Percentiles rank a stretch among this genome's conserved stretches.
Evolutionary conservation across 257 asterid genomes (phyloP).

Genomic region (Solanum pinnatisectum): DNA sequence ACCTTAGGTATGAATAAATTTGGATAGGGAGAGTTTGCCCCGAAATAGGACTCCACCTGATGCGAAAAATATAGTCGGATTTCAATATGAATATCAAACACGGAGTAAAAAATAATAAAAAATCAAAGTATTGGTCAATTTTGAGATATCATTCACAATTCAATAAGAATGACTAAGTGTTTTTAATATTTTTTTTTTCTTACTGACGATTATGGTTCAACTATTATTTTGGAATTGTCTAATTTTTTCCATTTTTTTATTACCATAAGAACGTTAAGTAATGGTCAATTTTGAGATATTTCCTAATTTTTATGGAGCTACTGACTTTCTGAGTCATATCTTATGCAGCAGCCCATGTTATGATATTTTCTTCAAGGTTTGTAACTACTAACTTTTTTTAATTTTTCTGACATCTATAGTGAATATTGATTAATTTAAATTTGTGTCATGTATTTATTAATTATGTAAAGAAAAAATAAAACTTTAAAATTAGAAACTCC

Average conservation of each 20-base stretch:
- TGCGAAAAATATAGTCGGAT: no score
- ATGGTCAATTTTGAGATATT: background rate
- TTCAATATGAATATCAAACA: no score
- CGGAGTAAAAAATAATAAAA: no score
- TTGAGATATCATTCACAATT: background rate
- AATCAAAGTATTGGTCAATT: background rate
- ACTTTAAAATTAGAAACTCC: no score
- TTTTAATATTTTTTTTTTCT: background rate
- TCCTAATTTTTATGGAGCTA: background rate
- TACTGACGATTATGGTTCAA: background rate
- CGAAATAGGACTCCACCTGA: no score
- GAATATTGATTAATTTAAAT: no score
- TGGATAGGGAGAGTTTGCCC: no score
- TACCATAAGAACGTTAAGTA: background rate
- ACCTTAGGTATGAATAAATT: no score
- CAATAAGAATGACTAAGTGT: no score
- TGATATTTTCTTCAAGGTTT: background rate
- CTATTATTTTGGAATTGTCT: background rate
- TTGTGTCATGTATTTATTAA: no score
- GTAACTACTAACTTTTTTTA: background rate
- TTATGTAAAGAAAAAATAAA: no score
- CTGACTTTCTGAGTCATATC: background rate
- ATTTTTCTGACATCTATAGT: no score
- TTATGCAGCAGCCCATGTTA: background rate
- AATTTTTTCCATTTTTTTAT: background rate